Conservation (phyloP, 1,284 basidiomycete genomes). For the Flammula alnicola region DNA sequence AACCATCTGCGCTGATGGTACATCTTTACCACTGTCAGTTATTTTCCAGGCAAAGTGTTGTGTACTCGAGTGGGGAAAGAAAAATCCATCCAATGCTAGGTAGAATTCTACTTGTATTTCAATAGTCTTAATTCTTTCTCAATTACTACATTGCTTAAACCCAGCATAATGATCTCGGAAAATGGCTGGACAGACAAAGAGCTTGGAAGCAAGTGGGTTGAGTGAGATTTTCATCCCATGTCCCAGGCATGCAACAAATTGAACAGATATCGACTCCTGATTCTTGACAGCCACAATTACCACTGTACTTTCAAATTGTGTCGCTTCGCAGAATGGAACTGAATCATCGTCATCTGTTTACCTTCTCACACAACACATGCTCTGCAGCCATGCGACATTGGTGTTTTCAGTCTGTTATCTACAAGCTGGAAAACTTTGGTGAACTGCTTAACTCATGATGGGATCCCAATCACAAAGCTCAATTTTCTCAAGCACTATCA, state of each 20-base stretch:
- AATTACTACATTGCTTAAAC: slow-evolving; percentile 15
- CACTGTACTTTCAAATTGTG: slow-evolving; percentile 38
- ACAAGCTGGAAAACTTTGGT: slow-evolving; percentile 29
- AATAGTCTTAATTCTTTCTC: slow-evolving; percentile 7
- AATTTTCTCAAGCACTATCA: slow-evolving; percentile 34
- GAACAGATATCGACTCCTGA: slow-evolving; percentile 36
- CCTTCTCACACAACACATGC: slow-evolving; percentile 39
- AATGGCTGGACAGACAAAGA: slow-evolving; percentile 49
- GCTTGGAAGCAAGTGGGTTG: slow-evolving; percentile 38
- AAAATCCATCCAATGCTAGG: slow-evolving; percentile 36
- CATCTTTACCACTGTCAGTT: slow-evolving; percentile 30
- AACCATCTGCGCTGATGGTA: slow-evolving; percentile 40
- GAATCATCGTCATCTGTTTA: slow-evolving; percentile 36
- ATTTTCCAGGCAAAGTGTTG: slow-evolving; percentile 34
- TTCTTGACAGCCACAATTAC: slow-evolving; percentile 47
- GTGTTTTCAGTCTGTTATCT: slow-evolving; percentile 34
- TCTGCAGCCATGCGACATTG: slow-evolving; percentile 38
- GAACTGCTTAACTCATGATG: slow-evolving; percentile 5
- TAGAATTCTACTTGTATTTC: slow-evolving; percentile 16
- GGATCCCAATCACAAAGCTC: slow-evolving; percentile 25
- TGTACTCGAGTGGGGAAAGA: slow-evolving; percentile 29
- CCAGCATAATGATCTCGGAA: slow-evolving; percentile 30
- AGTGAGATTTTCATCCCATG: slow-evolving; percentile 41
- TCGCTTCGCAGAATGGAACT: slow-evolving; percentile 28
- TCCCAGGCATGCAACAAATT: too few species aligned